Percentiles rank a stretch among this genome's conserved stretches.
These are phyloP conservation scores for Candida caryicola DNA, from an alignment of 805 yeast species.

Conservation along the genomic window DNA sequence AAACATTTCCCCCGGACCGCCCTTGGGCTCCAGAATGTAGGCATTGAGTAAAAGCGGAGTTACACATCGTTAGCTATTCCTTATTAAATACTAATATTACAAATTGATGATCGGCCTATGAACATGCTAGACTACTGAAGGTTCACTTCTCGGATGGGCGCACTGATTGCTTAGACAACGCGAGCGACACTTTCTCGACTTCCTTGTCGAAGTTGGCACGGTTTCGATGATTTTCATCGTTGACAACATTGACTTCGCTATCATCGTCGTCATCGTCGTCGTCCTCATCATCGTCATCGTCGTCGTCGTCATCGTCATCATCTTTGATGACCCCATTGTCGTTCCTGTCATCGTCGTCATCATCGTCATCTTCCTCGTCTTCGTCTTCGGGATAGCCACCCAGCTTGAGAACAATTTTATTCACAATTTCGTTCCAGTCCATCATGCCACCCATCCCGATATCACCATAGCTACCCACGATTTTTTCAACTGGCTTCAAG, in stretches of 20 bases:
- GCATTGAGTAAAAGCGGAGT: too few relatives aligned
- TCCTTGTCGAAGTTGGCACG: slow-evolving; percentile 5
- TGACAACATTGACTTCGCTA: slow-evolving; percentile 42
- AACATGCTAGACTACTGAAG: too few relatives aligned
- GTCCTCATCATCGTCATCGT: slow-evolving; percentile 34
- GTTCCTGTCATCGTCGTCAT: slow-evolving; percentile 37
- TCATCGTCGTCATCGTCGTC: slow-evolving; percentile 44
- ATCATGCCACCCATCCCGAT: slow-evolving; percentile 99
- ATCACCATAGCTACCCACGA: slow-evolving; percentile 89
- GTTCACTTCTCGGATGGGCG: too few relatives aligned
- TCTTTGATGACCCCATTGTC: slow-evolving; percentile 24
- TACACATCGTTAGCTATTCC: neutral
- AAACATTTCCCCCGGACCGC: too few relatives aligned
- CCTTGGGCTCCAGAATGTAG: too few relatives aligned
- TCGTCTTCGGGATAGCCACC: slow-evolving; percentile 51
- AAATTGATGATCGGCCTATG: slow-evolving; percentile 3
- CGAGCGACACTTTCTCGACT: too few relatives aligned
- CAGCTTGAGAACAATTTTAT: slow-evolving; percentile 70
- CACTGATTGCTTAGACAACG: too few relatives aligned
- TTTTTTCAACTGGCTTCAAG: slow-evolving; percentile 93
- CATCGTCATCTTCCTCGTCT: slow-evolving; percentile 49
- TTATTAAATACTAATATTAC: neutral
- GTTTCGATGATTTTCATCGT: slow-evolving; percentile 24
- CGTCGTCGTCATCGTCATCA: slow-evolving; percentile 30
- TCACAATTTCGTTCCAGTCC: slow-evolving; percentile 94